These are phyloP conservation scores for Phaeosphaeria sp. DNA, from an alignment of 2,329 filamentous ascomycete species.

Conservation along the genomic window DNA sequence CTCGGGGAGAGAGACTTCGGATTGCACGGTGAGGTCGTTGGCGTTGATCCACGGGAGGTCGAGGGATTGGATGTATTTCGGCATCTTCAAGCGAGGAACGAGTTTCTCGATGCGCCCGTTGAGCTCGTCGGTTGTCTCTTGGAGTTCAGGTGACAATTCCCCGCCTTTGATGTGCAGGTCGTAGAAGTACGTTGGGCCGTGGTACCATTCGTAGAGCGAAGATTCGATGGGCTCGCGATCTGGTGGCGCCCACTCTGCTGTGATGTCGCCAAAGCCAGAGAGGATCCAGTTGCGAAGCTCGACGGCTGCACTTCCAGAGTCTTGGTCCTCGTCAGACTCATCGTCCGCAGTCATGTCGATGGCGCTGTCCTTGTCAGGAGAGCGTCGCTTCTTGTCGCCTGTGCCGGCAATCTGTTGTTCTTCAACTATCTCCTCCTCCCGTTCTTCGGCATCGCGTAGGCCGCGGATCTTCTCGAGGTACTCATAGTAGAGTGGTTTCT, in stretches of 20 bases:
- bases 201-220: constrained; percentile 25
- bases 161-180: constrained; percentile 9
- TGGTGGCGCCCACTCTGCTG: constrained; percentile 14
- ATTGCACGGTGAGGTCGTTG: constrained; percentile 19
- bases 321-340: constrained; percentile 19
- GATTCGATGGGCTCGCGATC: constrained; percentile 20
- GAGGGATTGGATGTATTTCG: constrained; percentile 26
- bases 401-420: constrained; percentile 7
- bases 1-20: constrained; percentile 23
- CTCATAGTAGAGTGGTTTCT: constrained; percentile 23
- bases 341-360: constrained; percentile 21
- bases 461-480: constrained; percentile 22
- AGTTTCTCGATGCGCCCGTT: constrained; percentile 18
- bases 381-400: constrained; percentile 6
- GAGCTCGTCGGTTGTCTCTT: constrained; percentile 16
- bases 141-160: constrained; percentile 5
- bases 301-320: constrained; percentile 18
- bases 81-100: constrained; percentile 18
- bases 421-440: constrained; percentile 15
- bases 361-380: constrained; percentile 21
- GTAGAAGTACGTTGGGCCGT: constrained; percentile 28
- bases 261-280: constrained; percentile 12
- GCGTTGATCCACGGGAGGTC: constrained; percentile 21
- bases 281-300: constrained; percentile 25
- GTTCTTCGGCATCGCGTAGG: constrained; percentile 21